Percentiles rank a stretch among this genome's conserved stretches.
Conservation (phyloP, 1,284 basidiomycete species). For the Ustilago nuda region DNA sequence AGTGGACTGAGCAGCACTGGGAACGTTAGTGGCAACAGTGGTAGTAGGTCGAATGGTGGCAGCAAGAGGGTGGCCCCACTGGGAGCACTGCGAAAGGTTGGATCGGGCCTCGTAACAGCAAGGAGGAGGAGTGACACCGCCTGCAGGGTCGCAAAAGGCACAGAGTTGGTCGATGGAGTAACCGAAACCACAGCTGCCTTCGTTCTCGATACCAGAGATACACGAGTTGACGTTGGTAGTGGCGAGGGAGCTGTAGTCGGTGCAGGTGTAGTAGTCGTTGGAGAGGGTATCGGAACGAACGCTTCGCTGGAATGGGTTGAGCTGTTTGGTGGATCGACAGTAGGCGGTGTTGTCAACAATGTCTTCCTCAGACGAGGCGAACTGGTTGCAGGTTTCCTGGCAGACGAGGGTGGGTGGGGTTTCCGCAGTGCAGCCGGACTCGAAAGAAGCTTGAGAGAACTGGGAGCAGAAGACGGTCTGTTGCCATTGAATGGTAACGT, state of each 20-base stretch:
- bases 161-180: conserved; percentile 70
- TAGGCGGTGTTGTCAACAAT: conserved; percentile 61
- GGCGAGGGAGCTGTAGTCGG: conserved; percentile 70
- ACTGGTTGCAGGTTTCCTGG: conserved; percentile 63
- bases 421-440: conserved; percentile 56
- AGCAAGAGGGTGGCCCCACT: conserved; percentile 59
- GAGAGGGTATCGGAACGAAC: conserved; percentile 64
- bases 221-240: conserved; percentile 70
- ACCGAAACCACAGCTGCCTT: conserved; percentile 71
- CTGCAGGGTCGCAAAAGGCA: conserved; percentile 67
- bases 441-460: conserved; percentile 59
- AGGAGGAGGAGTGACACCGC: conserved; percentile 49
- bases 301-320: conserved; percentile 51
- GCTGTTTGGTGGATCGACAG: conserved; percentile 57
- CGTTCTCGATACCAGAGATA: conserved; percentile 70
- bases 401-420: conserved; percentile 60
- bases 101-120: conserved; percentile 61
- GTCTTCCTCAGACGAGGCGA: conserved; percentile 46
- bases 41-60: conserved; percentile 53
- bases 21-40: conserved; percentile 47
- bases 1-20: conserved; percentile 23
- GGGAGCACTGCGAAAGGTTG: conserved; percentile 52
- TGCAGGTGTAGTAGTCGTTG: conserved; percentile 70
- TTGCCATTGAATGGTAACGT: conserved; percentile 62
- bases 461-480: conserved; percentile 63